These are phyloP conservation scores for Fusarium algeriense DNA, from an alignment of 2,329 filamentous ascomycete genomes.

Conservation along the genomic window DNA sequence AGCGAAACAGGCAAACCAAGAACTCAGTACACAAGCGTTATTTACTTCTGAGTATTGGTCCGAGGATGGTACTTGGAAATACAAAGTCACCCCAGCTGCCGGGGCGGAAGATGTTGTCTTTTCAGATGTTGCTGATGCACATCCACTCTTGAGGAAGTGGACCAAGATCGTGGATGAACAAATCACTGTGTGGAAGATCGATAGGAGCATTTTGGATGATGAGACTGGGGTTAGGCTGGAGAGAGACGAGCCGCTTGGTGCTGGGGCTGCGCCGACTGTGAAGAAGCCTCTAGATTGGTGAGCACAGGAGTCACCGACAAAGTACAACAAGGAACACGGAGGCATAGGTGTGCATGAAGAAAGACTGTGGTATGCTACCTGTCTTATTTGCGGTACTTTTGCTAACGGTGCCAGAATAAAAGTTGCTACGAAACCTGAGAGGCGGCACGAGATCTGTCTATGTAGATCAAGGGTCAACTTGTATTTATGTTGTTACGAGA, in stretches of 20 bases:
- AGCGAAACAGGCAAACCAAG: constrained; percentile 61
- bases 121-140: constrained; percentile 72
- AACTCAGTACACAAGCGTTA: constrained; percentile 71
- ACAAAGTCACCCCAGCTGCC: constrained; percentile 59
- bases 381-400: not conserved
- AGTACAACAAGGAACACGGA: not conserved
- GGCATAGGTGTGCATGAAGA: not conserved
- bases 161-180: constrained; percentile 52
- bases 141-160: constrained; percentile 77
- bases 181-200: constrained; percentile 52
- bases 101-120: constrained; percentile 64
- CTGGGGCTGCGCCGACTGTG: constrained; percentile 40
- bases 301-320: constrained; percentile 15
- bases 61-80: constrained; percentile 78
- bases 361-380: constrained; percentile 9
- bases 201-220: constrained; percentile 50
- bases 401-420: not conserved
- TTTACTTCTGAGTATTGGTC: constrained; percentile 77
- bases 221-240: constrained; percentile 50
- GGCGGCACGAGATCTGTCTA: too few species aligned
- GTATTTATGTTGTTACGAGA: not conserved
- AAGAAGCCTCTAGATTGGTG: constrained; percentile 57
- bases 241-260: constrained; percentile 46
- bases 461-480: not conserved
- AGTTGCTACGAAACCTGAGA: not conserved